Conservation (phyloP, 2,329 filamentous ascomycete genomes). For the Alternaria panax region DNA sequence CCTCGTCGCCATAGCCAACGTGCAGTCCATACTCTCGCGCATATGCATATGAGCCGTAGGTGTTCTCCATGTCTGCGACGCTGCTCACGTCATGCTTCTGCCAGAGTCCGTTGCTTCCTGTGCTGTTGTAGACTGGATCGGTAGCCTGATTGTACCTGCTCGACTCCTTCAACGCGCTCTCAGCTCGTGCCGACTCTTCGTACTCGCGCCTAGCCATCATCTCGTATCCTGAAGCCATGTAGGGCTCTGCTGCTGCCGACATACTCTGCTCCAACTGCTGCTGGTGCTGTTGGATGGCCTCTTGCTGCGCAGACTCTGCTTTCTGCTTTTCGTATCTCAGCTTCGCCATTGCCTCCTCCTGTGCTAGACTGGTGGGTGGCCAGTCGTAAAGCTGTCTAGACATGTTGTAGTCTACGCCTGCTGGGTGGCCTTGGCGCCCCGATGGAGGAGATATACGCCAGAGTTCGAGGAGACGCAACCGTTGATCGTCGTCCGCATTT, state of each 20-base stretch:
- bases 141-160: slow-evolving; percentile 64
- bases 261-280: slow-evolving; percentile 41
- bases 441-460: slow-evolving; percentile 81
- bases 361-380: slow-evolving; percentile 63
- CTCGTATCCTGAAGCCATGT: slow-evolving; percentile 85
- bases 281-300: slow-evolving; percentile 39
- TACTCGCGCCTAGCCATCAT: slow-evolving; percentile 70
- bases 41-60: slow-evolving; percentile 70
- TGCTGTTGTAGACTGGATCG: slow-evolving; percentile 71
- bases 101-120: slow-evolving; percentile 52
- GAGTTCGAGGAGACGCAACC: slow-evolving; percentile 77
- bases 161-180: slow-evolving; percentile 39
- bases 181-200: slow-evolving; percentile 57
- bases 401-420: slow-evolving; percentile 55
- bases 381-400: slow-evolving; percentile 56
- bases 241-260: slow-evolving; percentile 70
- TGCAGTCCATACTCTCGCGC: slow-evolving; percentile 58
- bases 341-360: slow-evolving; percentile 63
- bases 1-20: slow-evolving; percentile 43
- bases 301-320: slow-evolving; percentile 33
- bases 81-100: slow-evolving; percentile 56
- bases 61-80: slow-evolving; percentile 67
- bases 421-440: slow-evolving; percentile 43
- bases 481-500: slow-evolving; percentile 75
- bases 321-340: slow-evolving; percentile 65